A percentile compares a stretch with the other conserved stretches of the same genome.
Conservation (phyloP, 2,329 filamentous ascomycete genomes). For the Fusarium annulatum region DNA sequence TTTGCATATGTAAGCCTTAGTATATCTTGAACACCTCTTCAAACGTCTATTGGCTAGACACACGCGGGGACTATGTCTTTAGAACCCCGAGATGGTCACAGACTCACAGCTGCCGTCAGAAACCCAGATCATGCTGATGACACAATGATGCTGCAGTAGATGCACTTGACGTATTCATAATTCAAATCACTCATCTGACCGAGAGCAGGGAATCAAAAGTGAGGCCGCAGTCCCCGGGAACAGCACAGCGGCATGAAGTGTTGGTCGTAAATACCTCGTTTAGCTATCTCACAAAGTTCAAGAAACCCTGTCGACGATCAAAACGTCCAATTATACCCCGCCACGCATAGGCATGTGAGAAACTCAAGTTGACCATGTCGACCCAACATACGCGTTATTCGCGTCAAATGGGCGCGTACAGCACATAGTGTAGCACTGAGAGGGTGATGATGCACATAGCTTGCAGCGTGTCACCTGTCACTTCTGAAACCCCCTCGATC, state of each 20-base stretch:
- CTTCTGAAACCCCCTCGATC: background rate
- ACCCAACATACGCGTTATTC: background rate
- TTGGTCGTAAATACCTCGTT: background rate
- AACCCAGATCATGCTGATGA: background rate
- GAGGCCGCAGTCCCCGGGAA: background rate
- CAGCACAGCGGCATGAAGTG: background rate
- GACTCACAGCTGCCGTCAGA: background rate
- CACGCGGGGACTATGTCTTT: background rate
- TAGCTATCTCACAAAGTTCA: background rate
- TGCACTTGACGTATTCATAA: accelerated
- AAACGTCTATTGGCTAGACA: background rate
- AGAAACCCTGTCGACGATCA: background rate
- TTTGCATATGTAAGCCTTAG: background rate
- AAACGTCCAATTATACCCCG: background rate
- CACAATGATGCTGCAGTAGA: accelerated
- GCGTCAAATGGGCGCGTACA: background rate
- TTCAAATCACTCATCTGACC: accelerated
- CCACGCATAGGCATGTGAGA: background rate
- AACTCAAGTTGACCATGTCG: background rate
- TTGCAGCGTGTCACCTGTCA: background rate
- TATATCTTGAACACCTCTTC: background rate
- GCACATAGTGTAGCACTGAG: background rate
- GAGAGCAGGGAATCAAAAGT: too few relatives aligned
- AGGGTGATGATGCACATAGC: background rate
- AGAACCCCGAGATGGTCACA: background rate